Base-by-base conservation (phyloP, 129 eudicot species). In the Artemisia argyi region DNA sequence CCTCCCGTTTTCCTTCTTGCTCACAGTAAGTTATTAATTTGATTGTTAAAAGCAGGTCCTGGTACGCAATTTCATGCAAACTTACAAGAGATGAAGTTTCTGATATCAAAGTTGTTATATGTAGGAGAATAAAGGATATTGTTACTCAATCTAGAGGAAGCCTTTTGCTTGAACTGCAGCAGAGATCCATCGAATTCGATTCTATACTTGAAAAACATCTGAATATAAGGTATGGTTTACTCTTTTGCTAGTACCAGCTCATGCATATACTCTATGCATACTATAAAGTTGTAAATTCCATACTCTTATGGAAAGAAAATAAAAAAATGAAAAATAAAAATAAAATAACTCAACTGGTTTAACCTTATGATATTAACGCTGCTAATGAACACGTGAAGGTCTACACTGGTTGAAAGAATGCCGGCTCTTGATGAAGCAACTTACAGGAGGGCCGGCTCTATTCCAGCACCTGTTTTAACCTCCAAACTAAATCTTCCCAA, bases 351-450 rank as follows among this genome's bases (percentile, higher is more conserved):
- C 6, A 53, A 16, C 61, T 50, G 65, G 20, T 48, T 35, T 72
- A 50, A 18, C 63, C 57, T 22, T 53, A 58, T 28, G 14, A 54
- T 61, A 20, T 61, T 72, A 72, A 63, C 48, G 58, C n/a, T 74
- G 42, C 71, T 77, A 55, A 52, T 80, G 70, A 48, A 72, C 71
- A 18, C 48, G 51, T 74, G 68, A 87, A 94, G 99, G 84, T 86
- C 97, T 68, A 75, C 86, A 7, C 78, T 94, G 74, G 91, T 91
- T 49, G 99, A 94, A 74, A 81, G 91, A 77, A 94, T 94, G 97
- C 99, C 99, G 5, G 96, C 88, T 59, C 96, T 94, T 71, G 99
- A 94, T 76, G 99, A 94, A 76, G 92, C 97, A 75, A 90, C 91
- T 48, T 88, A 71, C 67, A 88, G 89, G 76, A 94, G 81, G 77